Evolutionary conservation across 169 alveolate species (phyloP), one percentile per base, ranked within the genome.

Genomic region (Plasmodium vivax): DNA sequence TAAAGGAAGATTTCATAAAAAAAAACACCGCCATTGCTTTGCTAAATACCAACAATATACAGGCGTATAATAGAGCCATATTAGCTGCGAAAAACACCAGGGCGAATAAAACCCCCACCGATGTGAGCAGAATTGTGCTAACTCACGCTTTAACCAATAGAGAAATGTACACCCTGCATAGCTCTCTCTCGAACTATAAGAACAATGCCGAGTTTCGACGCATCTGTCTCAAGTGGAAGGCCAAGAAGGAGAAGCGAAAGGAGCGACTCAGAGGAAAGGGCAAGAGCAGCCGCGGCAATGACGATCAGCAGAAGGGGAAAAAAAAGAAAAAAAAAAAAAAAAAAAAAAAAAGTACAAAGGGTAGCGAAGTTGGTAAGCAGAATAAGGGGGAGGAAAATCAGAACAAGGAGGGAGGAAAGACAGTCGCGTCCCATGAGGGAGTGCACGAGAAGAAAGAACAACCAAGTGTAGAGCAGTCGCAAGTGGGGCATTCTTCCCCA

Each of bases 51-150:
- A 87, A 71, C 3, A 74, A 87, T 54, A 54, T 79, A 43, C 93
- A 87, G 68, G 93, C 93, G 56, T 51, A 87, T 19, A 87, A 58
- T 77, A 58, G 93, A 45, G 93, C 93, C 27, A 77, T 47, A 54
- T 75, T 87, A 87, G 93, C 93, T 77, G 30, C 87, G 27, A 87
- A 87, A 75, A 87, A 77, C 45, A 87, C 87, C 14, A 87, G 93
- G 47, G 34, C 82, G 38, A 62, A 83, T 6, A 87, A 87, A 87
- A 87, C 93, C n/a, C 62, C 93, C 5, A 30, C 68, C 3, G 93
- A 87, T 77, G 93, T 87, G 2, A 87, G 88, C 71, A 51, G 93
- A 77, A 87, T 87, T 45, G 27, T 87, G 36, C 72, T 87, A 38
- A 87, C 93, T 12, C 93, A 87, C 41, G 93, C 85, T 19, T 54